Percentiles rank a stretch among this genome's conserved stretches.
Evolutionary conservation across 441 rosid species (phyloP).

Genomic region (California macrophylla): DNA sequence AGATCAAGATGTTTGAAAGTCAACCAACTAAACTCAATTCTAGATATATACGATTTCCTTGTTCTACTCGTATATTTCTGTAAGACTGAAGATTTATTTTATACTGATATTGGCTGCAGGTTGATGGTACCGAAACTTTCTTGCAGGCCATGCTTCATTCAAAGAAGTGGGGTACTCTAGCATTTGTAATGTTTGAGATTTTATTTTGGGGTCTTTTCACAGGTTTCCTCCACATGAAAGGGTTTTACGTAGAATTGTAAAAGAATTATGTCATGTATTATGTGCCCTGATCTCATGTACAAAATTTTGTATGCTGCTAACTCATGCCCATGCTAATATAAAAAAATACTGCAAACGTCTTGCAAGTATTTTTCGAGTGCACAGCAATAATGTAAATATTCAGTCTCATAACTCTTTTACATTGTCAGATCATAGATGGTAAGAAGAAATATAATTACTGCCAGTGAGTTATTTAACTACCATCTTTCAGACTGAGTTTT

Average conservation of each 20-base stretch:
- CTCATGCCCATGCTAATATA: not conserved
- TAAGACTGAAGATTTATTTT: not conserved
- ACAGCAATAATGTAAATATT: not conserved
- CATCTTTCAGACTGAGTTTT: not conserved
- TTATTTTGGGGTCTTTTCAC: conserved; percentile 45
- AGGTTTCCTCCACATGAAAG: conserved; percentile 38
- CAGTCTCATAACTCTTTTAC: not conserved
- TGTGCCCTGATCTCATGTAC: not conserved
- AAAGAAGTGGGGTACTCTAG: conserved; percentile 42
- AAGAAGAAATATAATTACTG: not conserved
- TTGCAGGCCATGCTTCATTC: conserved; percentile 32
- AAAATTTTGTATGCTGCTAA: not conserved
- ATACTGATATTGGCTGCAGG: conserved; percentile 26
- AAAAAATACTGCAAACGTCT: not conserved
- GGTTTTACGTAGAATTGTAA: conserved; percentile 34
- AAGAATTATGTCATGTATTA: not conserved
- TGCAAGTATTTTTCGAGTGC: not conserved
- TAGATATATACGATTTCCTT: not conserved
- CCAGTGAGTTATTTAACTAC: not conserved
- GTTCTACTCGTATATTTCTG: not conserved
- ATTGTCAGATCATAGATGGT: not conserved
- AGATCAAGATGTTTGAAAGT: not conserved
- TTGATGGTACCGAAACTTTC: conserved; percentile 29
- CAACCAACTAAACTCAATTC: not conserved
- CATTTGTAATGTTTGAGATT: conserved; percentile 41